phyloP scores from a whole-genome alignment of 2,329 filamentous ascomycete genomes.

The Aspergillus fumigatiaffinis region DNA sequence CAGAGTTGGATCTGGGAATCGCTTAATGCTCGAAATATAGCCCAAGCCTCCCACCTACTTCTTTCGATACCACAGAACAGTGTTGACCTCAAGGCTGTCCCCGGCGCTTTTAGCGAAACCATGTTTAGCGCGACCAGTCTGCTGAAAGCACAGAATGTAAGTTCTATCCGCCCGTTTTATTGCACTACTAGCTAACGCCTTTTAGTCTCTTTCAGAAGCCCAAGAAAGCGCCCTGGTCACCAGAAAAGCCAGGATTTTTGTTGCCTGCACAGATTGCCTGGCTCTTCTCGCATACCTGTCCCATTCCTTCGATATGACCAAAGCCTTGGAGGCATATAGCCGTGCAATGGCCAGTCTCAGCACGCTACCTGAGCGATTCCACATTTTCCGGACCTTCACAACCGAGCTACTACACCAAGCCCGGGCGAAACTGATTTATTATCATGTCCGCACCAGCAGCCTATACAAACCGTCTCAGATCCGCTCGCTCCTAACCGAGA shows the following conservation, averaged over 20 bases:
- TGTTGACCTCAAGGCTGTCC: slow-evolving; percentile 29
- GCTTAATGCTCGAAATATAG: slow-evolving; percentile 44
- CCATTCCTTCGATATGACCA: slow-evolving; percentile 27
- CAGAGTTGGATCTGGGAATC: slow-evolving; percentile 65
- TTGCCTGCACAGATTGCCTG: slow-evolving; percentile 58
- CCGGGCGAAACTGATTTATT: slow-evolving; percentile 61
- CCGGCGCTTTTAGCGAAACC: slow-evolving; percentile 12
- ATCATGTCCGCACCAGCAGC: slow-evolving; percentile 59
- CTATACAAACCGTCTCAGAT: slow-evolving; percentile 66
- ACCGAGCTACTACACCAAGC: slow-evolving; percentile 66
- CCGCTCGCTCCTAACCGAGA: slow-evolving; percentile 57
- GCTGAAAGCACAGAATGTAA: slow-evolving; percentile 39
- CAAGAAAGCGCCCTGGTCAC: slow-evolving; percentile 56
- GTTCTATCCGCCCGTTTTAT: slow-evolving; percentile 11
- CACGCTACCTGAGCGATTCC: slow-evolving; percentile 39
- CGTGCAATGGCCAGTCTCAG: slow-evolving; percentile 43
- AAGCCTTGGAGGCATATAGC: slow-evolving; percentile 37
- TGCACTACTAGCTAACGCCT: slow-evolving; percentile 46
- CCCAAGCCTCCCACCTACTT: slow-evolving; percentile 37
- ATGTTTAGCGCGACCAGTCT: slow-evolving; percentile 29
- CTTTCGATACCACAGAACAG: slow-evolving; percentile 36
- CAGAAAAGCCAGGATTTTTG: slow-evolving; percentile 47
- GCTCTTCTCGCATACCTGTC: slow-evolving; percentile 66
- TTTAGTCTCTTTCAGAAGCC: slow-evolving; percentile 50
- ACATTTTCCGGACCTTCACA: slow-evolving; percentile 28